Percentiles rank a stretch among this genome's conserved stretches.
Evolutionary conservation across 2,329 filamentous ascomycete genomes (phyloP).

Genomic region (Coniochaeta sp.): DNA sequence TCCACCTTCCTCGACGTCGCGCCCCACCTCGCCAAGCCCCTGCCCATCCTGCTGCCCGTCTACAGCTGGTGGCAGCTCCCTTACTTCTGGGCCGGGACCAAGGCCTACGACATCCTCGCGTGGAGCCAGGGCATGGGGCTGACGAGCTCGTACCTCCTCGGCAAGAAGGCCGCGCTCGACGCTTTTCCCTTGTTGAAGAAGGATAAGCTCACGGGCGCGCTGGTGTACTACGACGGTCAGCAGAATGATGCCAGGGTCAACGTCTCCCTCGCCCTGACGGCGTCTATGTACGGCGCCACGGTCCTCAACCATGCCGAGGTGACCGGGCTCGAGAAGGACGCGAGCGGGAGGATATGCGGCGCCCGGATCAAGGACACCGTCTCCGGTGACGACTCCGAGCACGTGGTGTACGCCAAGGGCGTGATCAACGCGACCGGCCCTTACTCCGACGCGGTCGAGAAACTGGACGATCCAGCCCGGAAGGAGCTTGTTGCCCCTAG

Average conservation of each 20-base stretch:
- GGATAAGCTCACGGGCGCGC: slow-evolving; percentile 68
- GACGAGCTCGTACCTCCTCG: slow-evolving; percentile 83
- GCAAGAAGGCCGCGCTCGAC: slow-evolving; percentile 77
- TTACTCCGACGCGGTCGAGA: slow-evolving; percentile 78
- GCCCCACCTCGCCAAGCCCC: slow-evolving; percentile 65
- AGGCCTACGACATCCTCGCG: slow-evolving; percentile 79
- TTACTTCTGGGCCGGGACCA: slow-evolving; percentile 72
- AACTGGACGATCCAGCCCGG: slow-evolving; percentile 68
- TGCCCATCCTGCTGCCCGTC: slow-evolving; percentile 70
- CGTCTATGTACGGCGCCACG: slow-evolving; percentile 77
- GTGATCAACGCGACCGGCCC: slow-evolving; percentile 86
- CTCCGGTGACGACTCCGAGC: slow-evolving; percentile 52
- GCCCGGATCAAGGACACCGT: slow-evolving; percentile 68
- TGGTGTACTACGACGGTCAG: slow-evolving; percentile 88
- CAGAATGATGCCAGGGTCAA: slow-evolving; percentile 95
- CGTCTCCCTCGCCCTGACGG: slow-evolving; percentile 79
- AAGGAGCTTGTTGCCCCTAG: slow-evolving; percentile 79
- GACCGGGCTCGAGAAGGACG: slow-evolving; percentile 68
- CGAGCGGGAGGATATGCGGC: slow-evolving; percentile 64
- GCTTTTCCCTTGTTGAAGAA: slow-evolving; percentile 85
- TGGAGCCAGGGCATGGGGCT: slow-evolving; percentile 84
- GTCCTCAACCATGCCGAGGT: slow-evolving; percentile 81
- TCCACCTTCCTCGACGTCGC: slow-evolving; percentile 71
- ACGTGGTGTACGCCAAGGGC: slow-evolving; percentile 69
- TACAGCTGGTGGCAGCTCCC: slow-evolving; percentile 73